These are phyloP conservation scores for Kregervanrija delftensis DNA, from an alignment of 805 yeast species.

Conservation along the genomic window DNA sequence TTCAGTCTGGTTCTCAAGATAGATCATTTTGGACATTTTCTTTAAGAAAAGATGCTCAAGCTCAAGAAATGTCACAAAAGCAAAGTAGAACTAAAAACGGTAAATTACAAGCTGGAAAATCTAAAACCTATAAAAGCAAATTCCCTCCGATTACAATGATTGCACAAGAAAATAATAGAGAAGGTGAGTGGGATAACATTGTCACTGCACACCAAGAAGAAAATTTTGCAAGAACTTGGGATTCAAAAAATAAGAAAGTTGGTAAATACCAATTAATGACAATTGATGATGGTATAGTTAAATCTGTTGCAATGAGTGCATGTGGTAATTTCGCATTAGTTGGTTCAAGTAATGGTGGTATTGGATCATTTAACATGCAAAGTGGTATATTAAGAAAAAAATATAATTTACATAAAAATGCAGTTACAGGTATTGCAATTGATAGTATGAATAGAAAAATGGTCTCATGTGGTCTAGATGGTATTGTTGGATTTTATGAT, in stretches of 20 bases:
- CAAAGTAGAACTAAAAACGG: constrained; percentile 38
- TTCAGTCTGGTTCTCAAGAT: constrained; percentile 84
- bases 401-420: constrained; percentile 62
- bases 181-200: constrained; percentile 91
- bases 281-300: constrained; percentile 71
- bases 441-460: constrained; percentile 87
- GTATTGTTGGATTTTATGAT: constrained; percentile 79
- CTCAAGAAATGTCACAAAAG: constrained; percentile 86
- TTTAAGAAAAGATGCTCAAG: constrained; percentile 90
- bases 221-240: constrained; percentile 86
- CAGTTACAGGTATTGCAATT: constrained; percentile 82
- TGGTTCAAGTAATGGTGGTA: constrained; percentile 82
- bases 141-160: constrained; percentile 70
- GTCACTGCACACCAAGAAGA: constrained; percentile 85
- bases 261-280: constrained; percentile 70
- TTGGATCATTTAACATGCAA: constrained; percentile 83
- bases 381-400: constrained; percentile 77
- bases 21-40: constrained; percentile 87
- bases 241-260: constrained; percentile 65
- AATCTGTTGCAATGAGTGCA: constrained; percentile 70
- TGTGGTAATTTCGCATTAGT: constrained; percentile 95
- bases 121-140: constrained; percentile 51
- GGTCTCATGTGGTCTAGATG: constrained; percentile 87
- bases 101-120: constrained; percentile 48
- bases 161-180: constrained; percentile 67